Evolutionary conservation across 805 yeast species (phyloP), one percentile per base, ranked within the genome.

Genomic region (Ogataea nitratoaversa): DNA sequence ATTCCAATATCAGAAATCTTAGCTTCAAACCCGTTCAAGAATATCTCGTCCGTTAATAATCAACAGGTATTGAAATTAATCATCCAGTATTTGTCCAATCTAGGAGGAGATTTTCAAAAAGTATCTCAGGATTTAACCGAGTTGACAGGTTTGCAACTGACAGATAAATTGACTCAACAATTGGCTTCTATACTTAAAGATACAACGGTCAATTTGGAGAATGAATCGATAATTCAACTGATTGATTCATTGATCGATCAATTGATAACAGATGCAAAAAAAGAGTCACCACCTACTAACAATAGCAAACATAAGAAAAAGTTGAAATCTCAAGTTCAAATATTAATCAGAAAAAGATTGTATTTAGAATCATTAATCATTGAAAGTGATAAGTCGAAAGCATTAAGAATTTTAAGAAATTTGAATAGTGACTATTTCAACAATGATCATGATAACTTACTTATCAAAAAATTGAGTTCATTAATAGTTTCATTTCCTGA

Each of bases 331-430:
- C 34, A 46, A n/a, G 40, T 50, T 6, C 42, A 41, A 27, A 68
- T 66, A 36, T 55, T 64, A 22, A 58, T 74, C 25, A 62, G 62
- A 28, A 63, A 70, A 34, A 67, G 69, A 46, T 56, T 61, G 36
- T 72, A 62, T 37, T 49, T 75, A 36, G 79, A 75, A 46, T 40
- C 52, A 9, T 46, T 70, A 17, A 60, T 69, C 19, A 52, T 61
- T 9, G 54, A 56, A 12, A 53, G 61, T 1, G 53, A 63, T 31
- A 52, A 58, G 8, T 41, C 48, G 7, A 50, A 48, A 11, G 74
- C 79, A 0, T 46, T 74, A 13, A 36, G 46, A 14, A 59, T 69
- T 9, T 48, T 75, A 32, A 57, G 75, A 30, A 51, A 54, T 6
- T 27, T 50, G 18, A 46, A 41, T 14, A 41, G 36, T 61, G 37